Percentiles rank a stretch among this genome's conserved stretches.
These are phyloP conservation scores for Carex sylvatica DNA, from an alignment of 202 grass and related monocot species.

Conservation along the genomic window DNA sequence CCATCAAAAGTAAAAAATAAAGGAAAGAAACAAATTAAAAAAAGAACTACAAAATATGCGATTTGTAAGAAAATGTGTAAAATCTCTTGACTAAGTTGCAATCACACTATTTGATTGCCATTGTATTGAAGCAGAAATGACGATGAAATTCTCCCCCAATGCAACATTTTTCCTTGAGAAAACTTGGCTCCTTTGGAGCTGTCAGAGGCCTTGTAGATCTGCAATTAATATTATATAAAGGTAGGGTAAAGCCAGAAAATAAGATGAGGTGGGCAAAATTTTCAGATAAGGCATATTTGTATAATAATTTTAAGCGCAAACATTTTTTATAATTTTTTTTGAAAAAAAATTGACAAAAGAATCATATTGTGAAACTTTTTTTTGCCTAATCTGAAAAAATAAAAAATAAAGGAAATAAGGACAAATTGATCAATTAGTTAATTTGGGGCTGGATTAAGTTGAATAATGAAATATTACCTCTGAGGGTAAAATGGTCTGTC, in stretches of 20 bases:
- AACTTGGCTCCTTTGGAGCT: constrained; percentile 78
- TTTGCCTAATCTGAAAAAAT: no score
- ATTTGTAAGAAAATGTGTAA: background rate
- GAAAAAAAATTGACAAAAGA: no score
- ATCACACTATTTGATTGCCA: constrained; percentile 44
- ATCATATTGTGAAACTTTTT: no score
- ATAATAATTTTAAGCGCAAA: no score
- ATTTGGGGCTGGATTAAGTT: background rate
- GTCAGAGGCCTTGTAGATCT: constrained; percentile 77
- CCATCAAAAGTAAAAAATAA: constrained; percentile 5
- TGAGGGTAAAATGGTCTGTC: constrained; percentile 88
- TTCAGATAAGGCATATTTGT: no score
- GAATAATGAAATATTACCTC: constrained; percentile 38
- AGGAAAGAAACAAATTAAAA: background rate
- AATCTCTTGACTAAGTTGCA: background rate
- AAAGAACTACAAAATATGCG: background rate
- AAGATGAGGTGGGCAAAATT: no score
- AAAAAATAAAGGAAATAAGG: background rate
- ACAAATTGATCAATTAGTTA: background rate
- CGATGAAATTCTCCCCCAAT: constrained; percentile 78
- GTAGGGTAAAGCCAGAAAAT: no score
- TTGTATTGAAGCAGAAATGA: constrained; percentile 58
- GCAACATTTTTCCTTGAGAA: constrained; percentile 79
- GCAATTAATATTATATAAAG: background rate
- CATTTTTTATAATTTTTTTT: no score